Conservation (phyloP, 2,329 filamentous ascomycete genomes). For the Alternaria angustiovoidea region DNA sequence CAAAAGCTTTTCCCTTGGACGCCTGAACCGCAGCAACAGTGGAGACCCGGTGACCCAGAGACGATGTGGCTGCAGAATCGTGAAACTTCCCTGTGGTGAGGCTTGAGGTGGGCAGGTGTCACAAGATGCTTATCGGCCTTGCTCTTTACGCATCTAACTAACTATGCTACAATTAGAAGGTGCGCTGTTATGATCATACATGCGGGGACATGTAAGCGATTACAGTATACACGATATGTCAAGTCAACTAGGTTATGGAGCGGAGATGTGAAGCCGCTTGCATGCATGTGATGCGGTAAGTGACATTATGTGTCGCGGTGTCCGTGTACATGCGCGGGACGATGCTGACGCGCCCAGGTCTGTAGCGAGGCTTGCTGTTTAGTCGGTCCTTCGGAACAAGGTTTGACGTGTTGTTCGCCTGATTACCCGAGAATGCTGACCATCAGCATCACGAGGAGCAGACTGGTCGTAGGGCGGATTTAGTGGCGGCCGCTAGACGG, state of each 20-base stretch:
- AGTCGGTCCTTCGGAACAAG: not conserved
- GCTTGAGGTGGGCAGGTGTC: not conserved
- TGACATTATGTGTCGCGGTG: not conserved
- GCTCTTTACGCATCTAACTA: not conserved
- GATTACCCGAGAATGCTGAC: constrained; percentile 1
- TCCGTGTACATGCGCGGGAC: constrained; percentile 1
- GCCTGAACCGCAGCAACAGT: constrained; percentile 8
- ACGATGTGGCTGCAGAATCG: not conserved
- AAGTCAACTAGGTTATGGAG: not conserved
- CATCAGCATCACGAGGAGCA: not conserved
- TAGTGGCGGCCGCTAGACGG: not conserved
- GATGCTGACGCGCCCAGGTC: constrained; percentile 7
- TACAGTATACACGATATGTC: not conserved
- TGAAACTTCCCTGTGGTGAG: not conserved
- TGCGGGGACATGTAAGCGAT: not conserved
- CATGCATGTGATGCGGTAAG: not conserved
- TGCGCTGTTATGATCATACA: not conserved
- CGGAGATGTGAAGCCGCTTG: not conserved
- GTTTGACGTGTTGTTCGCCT: constrained; percentile 1
- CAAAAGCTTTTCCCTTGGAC: constrained; percentile 6
- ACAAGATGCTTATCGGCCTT: constrained; percentile 1
- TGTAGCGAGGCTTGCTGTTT: constrained; percentile 5
- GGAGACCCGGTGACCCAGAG: constrained; percentile 11
- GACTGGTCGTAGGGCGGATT: not conserved
- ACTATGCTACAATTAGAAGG: not conserved